Evolutionary conservation across 805 yeast genomes (phyloP), one percentile per base, ranked within the genome.

Genomic region (Kodamaea nitidulidarum): DNA sequence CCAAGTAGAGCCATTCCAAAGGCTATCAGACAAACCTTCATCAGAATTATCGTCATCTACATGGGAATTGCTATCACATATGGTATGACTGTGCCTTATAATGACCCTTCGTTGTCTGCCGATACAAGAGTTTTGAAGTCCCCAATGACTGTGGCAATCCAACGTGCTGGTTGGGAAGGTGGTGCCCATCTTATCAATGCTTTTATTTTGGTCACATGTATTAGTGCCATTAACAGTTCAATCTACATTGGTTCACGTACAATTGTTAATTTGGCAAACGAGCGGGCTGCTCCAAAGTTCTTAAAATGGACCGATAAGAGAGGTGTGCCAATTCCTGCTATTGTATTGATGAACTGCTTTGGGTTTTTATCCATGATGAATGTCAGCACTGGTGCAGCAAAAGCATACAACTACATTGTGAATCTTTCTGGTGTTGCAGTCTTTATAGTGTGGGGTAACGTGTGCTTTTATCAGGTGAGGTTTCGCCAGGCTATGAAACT

Each of bases 201-300:
- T 0, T 73, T 84, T 50, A 73, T 83, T 45, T 61, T 81, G 42
- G 53, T 80, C 10, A 80, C 84, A 2, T 76, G 85, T 50, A 57
- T 84, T 31, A 78, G 84, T 22, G 84, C 90, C 4, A 76, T 81
- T 51, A 83, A 83, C 60, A 72, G 84, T 30, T 75, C 84, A 25
- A 76, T 82, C 38, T 83, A 77, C 56, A 71, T 82, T 56, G 86
- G 84, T 8, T 76, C 86, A 2, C 68, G 90, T 56, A 73, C 87
- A 1, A 64, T 83, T 10, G 76, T 81, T 45, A 78, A 75, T 39
- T 70, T 82, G 70, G 80, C 88, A 4, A 64, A 71, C 43, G 79
- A 74, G 40, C 78, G 80, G 1, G 67, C 70, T 42, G 85, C 84
- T 0, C 87, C 86, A 30, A 61, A 63, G 52, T 51, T 78, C 40